Base-by-base conservation (phyloP, 768 basidiomycete species). In the Mycena albidolilacea region DNA sequence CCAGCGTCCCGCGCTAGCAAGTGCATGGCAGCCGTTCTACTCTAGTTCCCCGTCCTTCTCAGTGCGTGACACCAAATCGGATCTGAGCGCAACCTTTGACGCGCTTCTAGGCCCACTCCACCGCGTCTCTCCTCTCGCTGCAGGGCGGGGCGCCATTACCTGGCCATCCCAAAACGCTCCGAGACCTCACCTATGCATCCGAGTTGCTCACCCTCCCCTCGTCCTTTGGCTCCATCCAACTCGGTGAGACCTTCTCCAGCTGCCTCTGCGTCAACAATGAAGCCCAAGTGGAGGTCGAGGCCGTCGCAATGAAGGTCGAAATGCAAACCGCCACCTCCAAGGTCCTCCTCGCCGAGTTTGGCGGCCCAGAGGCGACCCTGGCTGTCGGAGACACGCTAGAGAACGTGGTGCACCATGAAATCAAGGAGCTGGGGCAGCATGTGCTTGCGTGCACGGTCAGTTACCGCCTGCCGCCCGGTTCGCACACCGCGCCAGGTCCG, bases 371-470 rank as follows among this genome's bases (percentile, higher is more conserved):
- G 3, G 80, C 85, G 46, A 81, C 78, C 30, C 82, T 97, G 61
- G 66, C 80, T 0, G 85, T 87, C 2, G 90, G 90, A 30, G 90
- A 91, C 77, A 90, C 90, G 0, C 77, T 95, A 41, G 92, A 95
- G 79, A 84, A 86, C 54, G 83, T 94, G 17, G 92, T 96, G 1
- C 86, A 90, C 72, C 94, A 95, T 78, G 97, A 98, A 83, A 94
- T 98, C 75, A 98, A 98, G 82, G 97, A 98, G 79, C 86, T 97
- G 21, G 96, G 96, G 0, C 91, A 95, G 78, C 96, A 97, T 80
- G 94, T 97, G 12, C 84, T 98, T 48, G 94, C 91, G 2, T 96
- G 95, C 78, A 91, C 91, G 7, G 94, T 97, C 37, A 88, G 89
- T 30, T 98, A 97, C 85, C 91, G 89, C n/a, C 85, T 93, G 12